Evolutionary conservation across 495 filamentous ascomycete genomes (phyloP).

Genomic region (Penicillium antarcticum): DNA sequence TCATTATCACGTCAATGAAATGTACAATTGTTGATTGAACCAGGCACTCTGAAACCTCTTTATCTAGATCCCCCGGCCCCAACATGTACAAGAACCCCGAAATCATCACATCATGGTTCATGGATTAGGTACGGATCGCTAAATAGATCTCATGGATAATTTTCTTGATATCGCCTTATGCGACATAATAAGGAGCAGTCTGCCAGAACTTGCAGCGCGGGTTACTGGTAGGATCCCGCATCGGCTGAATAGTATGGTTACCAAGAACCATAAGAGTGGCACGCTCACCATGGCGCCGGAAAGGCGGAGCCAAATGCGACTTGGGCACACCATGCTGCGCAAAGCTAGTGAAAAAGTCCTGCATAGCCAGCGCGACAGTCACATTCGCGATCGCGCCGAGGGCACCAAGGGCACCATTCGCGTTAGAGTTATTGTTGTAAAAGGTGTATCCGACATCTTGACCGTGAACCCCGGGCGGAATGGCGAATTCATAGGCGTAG

Average conservation of each 20-base stretch:
- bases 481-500: slow-evolving; percentile 58
- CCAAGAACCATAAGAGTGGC: slow-evolving; percentile 41
- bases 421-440: slow-evolving; percentile 42
- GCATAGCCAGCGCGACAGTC: slow-evolving; percentile 50
- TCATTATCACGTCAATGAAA: no score
- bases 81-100: no score
- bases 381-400: background rate
- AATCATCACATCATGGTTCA: no score
- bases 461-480: slow-evolving; percentile 54
- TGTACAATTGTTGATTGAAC: no score
- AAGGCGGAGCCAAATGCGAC: slow-evolving; percentile 35
- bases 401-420: no score
- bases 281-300: slow-evolving; percentile 37
- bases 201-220: slow-evolving; percentile 42
- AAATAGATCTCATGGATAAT: background rate
- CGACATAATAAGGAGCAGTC: slow-evolving; percentile 11
- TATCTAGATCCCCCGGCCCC: no score
- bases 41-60: no score
- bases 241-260: slow-evolving; percentile 33
- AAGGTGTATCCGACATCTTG: slow-evolving; percentile 59
- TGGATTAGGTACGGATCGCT: background rate
- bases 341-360: slow-evolving; percentile 60
- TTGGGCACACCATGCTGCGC: slow-evolving; percentile 43
- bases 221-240: slow-evolving; percentile 43
- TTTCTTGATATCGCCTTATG: background rate